Percentiles rank a stretch among this genome's conserved stretches.
These are phyloP conservation scores for Escovopsis sp. DNA, from an alignment of 2,329 filamentous ascomycete genomes.

Conservation along the genomic window DNA sequence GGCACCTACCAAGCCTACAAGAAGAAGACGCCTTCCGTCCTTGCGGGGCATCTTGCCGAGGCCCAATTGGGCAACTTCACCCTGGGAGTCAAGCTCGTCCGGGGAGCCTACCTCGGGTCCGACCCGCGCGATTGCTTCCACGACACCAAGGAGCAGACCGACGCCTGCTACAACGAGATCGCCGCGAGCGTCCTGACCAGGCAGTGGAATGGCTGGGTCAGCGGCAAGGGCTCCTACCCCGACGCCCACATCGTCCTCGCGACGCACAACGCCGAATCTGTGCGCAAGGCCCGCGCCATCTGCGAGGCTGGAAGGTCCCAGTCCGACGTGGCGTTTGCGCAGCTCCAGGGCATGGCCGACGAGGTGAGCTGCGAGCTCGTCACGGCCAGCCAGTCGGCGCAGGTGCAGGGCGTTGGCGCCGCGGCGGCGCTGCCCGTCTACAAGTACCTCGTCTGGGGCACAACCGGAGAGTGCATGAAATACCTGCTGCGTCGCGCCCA, in stretches of 20 bases:
- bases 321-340: conserved; percentile 35
- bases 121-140: conserved; percentile 58
- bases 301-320: conserved; percentile 29
- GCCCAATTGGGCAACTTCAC: conserved; percentile 48
- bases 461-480: conserved; percentile 69
- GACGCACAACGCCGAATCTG: conserved; percentile 66
- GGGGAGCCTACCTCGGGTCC: conserved; percentile 57
- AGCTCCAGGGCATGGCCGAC: conserved; percentile 92
- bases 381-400: conserved; percentile 20
- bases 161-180: conserved; percentile 58
- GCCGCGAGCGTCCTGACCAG: conserved; percentile 51
- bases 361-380: conserved; percentile 61
- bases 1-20: conserved; percentile 69
- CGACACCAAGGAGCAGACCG: conserved; percentile 57
- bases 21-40: conserved; percentile 42
- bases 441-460: conserved; percentile 58
- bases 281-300: conserved; percentile 40
- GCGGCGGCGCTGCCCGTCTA: conserved; percentile 40
- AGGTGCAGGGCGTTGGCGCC: conserved; percentile 10
- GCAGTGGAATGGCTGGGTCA: conserved; percentile 23
- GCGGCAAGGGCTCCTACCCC: conserved; percentile 34
- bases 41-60: conserved; percentile 43
- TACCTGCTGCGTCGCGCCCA: conserved; percentile 51
- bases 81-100: conserved; percentile 60
- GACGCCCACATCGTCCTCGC: conserved; percentile 55